A percentile compares a stretch with the other conserved stretches of the same genome.
phyloP scores from a whole-genome alignment of 1,284 basidiomycete species.

The Calocybe gambosa region DNA sequence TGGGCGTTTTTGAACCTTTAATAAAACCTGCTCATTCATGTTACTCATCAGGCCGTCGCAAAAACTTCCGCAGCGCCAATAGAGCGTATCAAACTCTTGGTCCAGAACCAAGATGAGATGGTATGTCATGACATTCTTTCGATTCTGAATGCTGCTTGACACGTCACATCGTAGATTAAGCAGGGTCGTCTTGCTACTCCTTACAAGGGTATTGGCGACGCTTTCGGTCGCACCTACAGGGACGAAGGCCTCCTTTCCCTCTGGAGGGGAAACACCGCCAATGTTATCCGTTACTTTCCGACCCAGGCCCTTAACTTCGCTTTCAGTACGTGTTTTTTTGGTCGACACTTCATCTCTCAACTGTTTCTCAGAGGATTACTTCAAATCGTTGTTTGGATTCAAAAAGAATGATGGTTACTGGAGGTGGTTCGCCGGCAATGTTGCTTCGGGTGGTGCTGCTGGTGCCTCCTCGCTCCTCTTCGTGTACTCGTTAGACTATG shows the following conservation, averaged over 20 bases:
- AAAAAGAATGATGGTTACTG: conserved; percentile 87
- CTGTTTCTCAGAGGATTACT: conserved; percentile 77
- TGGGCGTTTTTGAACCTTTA: background rate
- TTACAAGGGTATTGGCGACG: conserved; percentile 92
- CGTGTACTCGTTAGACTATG: conserved; percentile 97
- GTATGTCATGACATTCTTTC: conserved; percentile 30
- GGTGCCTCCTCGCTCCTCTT: conserved; percentile 95
- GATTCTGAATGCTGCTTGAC: conserved; percentile 19
- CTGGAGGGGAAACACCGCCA: conserved; percentile 97
- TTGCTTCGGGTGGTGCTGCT: conserved; percentile 96
- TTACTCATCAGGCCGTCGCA: conserved; percentile 71
- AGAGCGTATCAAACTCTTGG: conserved; percentile 97
- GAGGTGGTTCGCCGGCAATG: conserved; percentile 88
- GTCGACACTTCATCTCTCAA: background rate
- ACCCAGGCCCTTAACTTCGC: conserved; percentile 95
- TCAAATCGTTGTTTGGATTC: conserved; percentile 92
- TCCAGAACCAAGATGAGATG: conserved; percentile 98
- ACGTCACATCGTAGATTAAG: conserved; percentile 68
- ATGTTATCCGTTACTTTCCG: conserved; percentile 98
- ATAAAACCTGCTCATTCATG: conserved; percentile 11
- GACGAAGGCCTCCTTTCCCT: conserved; percentile 90
- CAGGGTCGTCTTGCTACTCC: conserved; percentile 88
- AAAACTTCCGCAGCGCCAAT: conserved; percentile 98
- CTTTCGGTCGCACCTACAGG: conserved; percentile 80
- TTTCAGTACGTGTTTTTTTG: conserved; percentile 61